Base-by-base conservation (phyloP, 2,329 filamentous ascomycete species). In the Colletotrichum spinosum region DNA sequence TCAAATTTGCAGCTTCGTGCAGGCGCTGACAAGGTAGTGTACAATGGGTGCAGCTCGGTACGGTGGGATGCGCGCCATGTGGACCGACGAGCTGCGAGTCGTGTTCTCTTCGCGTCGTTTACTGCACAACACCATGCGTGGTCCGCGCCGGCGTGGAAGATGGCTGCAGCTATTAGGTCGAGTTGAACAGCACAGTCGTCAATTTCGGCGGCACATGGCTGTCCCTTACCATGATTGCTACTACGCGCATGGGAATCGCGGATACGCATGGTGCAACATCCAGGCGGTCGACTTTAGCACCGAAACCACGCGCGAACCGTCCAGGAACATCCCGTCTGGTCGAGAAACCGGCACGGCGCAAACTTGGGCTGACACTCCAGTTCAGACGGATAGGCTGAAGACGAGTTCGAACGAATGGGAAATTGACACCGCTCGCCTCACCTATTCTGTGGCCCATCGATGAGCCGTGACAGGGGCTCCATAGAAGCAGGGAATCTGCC, bases 371-470 rank as follows among this genome's bases (percentile, higher is more conserved):
- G 62, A 39, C 62, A 61, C 6, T 58, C 51, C 45, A 65, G 45
- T 55, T 55, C 38, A 35, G 61, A 65, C 42, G 55, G 55, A 53
- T 13, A n/a, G 46, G 37, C 37, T 48, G 35, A 38, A 45, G 38
- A 37, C 41, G 57, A n/a, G 42, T 33, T 25, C n/a, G 46, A 48
- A 10, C 13, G 46, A 25, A n/a, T 17, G 49, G 37, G 55, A 51
- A 56, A 57, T 65, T 54, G 48, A 17, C 44, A 33, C 41, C 52
- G 52, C 58, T 53, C 58, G 58, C 58, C 62, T 65, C 52, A 62
- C 52, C 58, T 49, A 25, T 55, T 52, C 46, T 60, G 34, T 53
- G 49, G 52, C 38, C 25, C 58, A 48, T 9, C 34, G 57, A 52
- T 51, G 45, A 61, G 52, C 58, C 41, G 50, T 60, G 60, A 52